A percentile compares a stretch with the other conserved stretches of the same genome.
Conservation (phyloP, 2,329 filamentous ascomycete genomes). For the Taxawa tesnikishii region DNA sequence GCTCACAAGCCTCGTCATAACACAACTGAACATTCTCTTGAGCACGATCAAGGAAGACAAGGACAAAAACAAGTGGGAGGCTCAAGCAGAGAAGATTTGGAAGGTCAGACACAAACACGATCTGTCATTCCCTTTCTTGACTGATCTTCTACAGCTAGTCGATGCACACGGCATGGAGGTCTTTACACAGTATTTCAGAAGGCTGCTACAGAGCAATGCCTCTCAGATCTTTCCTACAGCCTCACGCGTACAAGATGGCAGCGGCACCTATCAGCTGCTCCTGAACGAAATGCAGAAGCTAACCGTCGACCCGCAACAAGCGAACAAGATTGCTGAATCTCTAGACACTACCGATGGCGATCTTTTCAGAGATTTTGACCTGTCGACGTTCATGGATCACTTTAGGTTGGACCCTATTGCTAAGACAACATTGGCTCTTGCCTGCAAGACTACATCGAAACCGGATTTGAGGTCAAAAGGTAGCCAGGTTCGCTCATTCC, state of each 20-base stretch:
- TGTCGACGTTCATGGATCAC: constrained; percentile 91
- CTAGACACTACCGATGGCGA: constrained; percentile 86
- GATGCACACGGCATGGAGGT: constrained; percentile 99
- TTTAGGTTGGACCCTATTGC: constrained; percentile 85
- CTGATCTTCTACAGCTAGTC: constrained; percentile 55
- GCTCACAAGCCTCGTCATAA: constrained; percentile 85
- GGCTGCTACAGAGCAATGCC: constrained; percentile 83
- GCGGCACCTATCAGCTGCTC: constrained; percentile 74
- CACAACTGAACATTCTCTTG: constrained; percentile 87
- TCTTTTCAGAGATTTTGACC: constrained; percentile 88
- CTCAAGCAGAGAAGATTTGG: constrained; percentile 79
- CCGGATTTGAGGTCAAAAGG: constrained; percentile 82
- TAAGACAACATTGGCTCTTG: constrained; percentile 76
- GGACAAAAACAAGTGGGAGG: constrained; percentile 81
- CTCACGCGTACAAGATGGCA: constrained; percentile 36
- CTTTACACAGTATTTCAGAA: constrained; percentile 88
- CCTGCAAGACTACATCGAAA: constrained; percentile 74
- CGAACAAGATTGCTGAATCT: constrained; percentile 82
- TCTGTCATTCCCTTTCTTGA: background rate
- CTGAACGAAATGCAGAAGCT: constrained; percentile 79
- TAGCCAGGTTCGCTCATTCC: constrained; percentile 33
- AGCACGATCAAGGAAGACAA: constrained; percentile 93
- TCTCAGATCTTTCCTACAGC: constrained; percentile 77
- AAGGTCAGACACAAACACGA: constrained; percentile 56
- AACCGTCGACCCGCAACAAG: constrained; percentile 65